Evolutionary conservation across 2,329 filamentous ascomycete species (phyloP).

Genomic region (Hymenoscyphus occultus): DNA sequence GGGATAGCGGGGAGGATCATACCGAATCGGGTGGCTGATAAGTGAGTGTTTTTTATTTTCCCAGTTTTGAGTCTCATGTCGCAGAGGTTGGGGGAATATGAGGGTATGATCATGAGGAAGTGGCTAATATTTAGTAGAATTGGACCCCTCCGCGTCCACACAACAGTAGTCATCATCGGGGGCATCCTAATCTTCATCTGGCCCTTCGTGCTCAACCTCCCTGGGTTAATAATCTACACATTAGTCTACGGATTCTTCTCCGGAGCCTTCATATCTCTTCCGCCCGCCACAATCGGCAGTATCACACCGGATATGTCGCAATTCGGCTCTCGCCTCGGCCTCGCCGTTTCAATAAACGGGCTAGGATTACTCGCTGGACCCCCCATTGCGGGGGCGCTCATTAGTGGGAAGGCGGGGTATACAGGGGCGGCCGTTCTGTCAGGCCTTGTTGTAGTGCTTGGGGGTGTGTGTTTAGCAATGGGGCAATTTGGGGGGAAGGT

Average conservation of each 20-base stretch:
- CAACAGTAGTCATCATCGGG: constrained; percentile 43
- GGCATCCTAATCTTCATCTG: constrained; percentile 53
- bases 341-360: constrained; percentile 13
- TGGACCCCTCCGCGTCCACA: constrained; percentile 26
- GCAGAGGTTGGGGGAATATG: no score
- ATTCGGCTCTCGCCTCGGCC: constrained; percentile 17
- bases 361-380: constrained; percentile 15
- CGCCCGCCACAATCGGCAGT: constrained; percentile 10
- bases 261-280: constrained; percentile 42
- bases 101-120: no score
- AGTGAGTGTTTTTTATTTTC: background rate
- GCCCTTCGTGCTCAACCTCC: constrained; percentile 47
- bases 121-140: constrained; percentile 40
- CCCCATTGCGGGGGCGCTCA: constrained; percentile 20
- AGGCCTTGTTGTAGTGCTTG: constrained; percentile 6
- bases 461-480: background rate
- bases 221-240: constrained; percentile 59
- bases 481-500: no score
- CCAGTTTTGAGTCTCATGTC: no score
- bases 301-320: constrained; percentile 17
- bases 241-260: constrained; percentile 62
- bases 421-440: constrained; percentile 10
- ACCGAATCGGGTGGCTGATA: constrained; percentile 6
- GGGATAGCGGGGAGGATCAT: constrained; percentile 25
- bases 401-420: constrained; percentile 11